Percentiles rank a stretch among this genome's conserved stretches.
These are phyloP conservation scores for Eruca vesicaria DNA, from an alignment of 441 rosid genomes.

Conservation along the genomic window DNA sequence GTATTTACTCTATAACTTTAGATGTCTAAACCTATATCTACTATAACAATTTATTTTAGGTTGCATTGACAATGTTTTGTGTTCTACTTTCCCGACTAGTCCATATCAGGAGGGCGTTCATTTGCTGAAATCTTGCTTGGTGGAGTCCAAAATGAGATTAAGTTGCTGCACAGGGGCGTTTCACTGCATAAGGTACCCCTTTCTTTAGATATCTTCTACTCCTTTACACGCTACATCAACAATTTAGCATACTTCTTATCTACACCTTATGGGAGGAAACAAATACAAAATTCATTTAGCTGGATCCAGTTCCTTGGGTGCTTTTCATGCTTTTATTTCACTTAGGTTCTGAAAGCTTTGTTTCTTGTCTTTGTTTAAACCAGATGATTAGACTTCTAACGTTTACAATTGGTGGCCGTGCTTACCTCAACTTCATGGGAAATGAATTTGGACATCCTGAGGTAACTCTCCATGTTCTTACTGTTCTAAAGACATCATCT, in stretches of 20 bases:
- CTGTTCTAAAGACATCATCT: slow-evolving; percentile 18
- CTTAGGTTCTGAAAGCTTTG: slow-evolving; percentile 15
- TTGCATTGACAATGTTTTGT: slow-evolving; percentile 10
- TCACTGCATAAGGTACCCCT: slow-evolving; percentile 69
- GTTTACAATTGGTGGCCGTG: slow-evolving; percentile 77
- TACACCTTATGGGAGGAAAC: neutral
- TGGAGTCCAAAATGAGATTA: slow-evolving; percentile 42
- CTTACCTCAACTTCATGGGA: slow-evolving; percentile 97
- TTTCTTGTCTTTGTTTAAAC: slow-evolving; percentile 33
- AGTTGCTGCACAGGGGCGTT: slow-evolving; percentile 59
- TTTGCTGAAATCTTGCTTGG: slow-evolving; percentile 88
- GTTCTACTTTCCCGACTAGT: slow-evolving; percentile 45
- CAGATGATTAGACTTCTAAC: slow-evolving; percentile 94
- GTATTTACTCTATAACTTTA: slow-evolving; percentile 41
- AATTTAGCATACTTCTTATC: slow-evolving; percentile 15
- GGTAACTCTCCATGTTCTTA: slow-evolving; percentile 44
- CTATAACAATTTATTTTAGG: neutral
- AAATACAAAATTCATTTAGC: neutral
- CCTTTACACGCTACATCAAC: slow-evolving; percentile 5
- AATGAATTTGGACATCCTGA: slow-evolving; percentile 98
- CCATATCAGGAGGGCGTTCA: slow-evolving; percentile 91
- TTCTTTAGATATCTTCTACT: slow-evolving; percentile 15
- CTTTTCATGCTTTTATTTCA: slow-evolving; percentile 6
- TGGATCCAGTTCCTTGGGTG: neutral
- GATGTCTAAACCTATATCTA: slow-evolving; percentile 8